A percentile compares a stretch with the other conserved stretches of the same genome.
Conservation (phyloP, 2,329 filamentous ascomycete species). For the Clonostachys solani region DNA sequence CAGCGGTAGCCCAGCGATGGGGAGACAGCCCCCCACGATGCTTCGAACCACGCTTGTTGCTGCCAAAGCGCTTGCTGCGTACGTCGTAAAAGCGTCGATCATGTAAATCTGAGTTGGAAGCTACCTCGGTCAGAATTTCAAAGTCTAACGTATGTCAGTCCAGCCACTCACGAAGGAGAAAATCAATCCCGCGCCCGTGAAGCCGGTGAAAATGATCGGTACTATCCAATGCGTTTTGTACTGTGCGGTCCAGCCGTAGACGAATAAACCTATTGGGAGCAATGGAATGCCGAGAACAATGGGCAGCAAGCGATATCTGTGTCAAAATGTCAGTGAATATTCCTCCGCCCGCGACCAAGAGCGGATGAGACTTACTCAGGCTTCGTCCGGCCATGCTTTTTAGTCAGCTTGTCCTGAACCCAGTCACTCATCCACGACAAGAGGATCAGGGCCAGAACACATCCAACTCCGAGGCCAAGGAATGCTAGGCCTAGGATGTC, state of each 20-base stretch:
- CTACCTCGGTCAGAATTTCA: constrained; percentile 10
- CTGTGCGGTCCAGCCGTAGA: constrained; percentile 20
- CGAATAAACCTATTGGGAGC: constrained; percentile 43
- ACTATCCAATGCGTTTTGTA: constrained; percentile 18
- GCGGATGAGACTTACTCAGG: constrained; percentile 5
- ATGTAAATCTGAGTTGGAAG: constrained; percentile 51
- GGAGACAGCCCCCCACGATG: not conserved
- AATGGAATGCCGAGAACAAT: constrained; percentile 8
- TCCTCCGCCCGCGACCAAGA: too few species aligned
- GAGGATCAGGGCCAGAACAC: constrained; percentile 12
- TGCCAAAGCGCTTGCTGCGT: constrained; percentile 37
- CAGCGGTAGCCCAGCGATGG: not conserved
- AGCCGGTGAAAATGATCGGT: constrained; percentile 28
- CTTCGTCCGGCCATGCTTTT: constrained; percentile 13
- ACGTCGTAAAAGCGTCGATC: constrained; percentile 60
- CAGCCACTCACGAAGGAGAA: constrained; percentile 11
- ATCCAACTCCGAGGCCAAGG: constrained; percentile 17
- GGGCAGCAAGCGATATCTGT: too few species aligned
- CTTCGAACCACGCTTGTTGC: constrained; percentile 49
- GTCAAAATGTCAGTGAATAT: too few species aligned
- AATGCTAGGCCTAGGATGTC: constrained; percentile 35
- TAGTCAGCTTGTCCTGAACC: constrained; percentile 14
- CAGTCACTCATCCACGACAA: constrained; percentile 14
- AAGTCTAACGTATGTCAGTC: constrained; percentile 10
- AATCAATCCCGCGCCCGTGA: constrained; percentile 31